Evolutionary conservation across 2,329 filamentous ascomycete genomes (phyloP).

Genomic region (Thielaviopsis ethacetica): DNA sequence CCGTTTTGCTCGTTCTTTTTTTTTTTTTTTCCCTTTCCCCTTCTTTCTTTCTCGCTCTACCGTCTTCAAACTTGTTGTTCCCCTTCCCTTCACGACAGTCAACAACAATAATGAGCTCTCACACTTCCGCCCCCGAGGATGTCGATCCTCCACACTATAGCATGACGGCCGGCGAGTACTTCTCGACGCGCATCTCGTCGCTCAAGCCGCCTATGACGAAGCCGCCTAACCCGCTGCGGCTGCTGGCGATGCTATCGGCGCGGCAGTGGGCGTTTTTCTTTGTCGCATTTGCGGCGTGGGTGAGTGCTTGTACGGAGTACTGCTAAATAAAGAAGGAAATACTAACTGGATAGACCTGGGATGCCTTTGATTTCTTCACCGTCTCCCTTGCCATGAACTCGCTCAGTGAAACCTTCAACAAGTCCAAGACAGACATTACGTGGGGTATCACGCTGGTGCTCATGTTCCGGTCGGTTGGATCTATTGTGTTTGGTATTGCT

Average conservation of each 20-base stretch:
- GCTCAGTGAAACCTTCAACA: constrained; percentile 35
- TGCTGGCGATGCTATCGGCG: constrained; percentile 30
- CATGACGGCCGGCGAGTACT: constrained; percentile 21
- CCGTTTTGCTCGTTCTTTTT: too few species aligned
- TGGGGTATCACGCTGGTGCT: constrained; percentile 63
- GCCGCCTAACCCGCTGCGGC: constrained; percentile 34
- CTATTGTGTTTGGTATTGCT: constrained; percentile 57
- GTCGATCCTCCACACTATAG: constrained; percentile 25
- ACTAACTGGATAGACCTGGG: constrained; percentile 52
- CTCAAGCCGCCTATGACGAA: constrained; percentile 41
- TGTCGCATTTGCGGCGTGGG: constrained; percentile 40
- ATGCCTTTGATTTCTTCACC: constrained; percentile 73
- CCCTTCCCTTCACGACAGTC: too few species aligned
- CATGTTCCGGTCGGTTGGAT: constrained; percentile 58
- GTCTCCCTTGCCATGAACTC: constrained; percentile 63
- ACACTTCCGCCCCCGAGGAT: too few species aligned
- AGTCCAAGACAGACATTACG: constrained; percentile 47
- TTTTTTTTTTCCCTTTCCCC: too few species aligned
- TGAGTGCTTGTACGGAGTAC: constrained; percentile 17
- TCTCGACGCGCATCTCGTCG: constrained; percentile 35
- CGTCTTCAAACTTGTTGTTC: too few species aligned
- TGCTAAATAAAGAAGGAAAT: not conserved
- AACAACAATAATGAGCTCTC: too few species aligned
- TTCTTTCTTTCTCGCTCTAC: too few species aligned
- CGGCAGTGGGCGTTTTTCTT: constrained; percentile 40